A percentile compares a stretch with the other conserved stretches of the same genome.
Evolutionary conservation across 768 basidiomycete species (phyloP).

Genomic region (Cystofilobasidium capitatum): DNA sequence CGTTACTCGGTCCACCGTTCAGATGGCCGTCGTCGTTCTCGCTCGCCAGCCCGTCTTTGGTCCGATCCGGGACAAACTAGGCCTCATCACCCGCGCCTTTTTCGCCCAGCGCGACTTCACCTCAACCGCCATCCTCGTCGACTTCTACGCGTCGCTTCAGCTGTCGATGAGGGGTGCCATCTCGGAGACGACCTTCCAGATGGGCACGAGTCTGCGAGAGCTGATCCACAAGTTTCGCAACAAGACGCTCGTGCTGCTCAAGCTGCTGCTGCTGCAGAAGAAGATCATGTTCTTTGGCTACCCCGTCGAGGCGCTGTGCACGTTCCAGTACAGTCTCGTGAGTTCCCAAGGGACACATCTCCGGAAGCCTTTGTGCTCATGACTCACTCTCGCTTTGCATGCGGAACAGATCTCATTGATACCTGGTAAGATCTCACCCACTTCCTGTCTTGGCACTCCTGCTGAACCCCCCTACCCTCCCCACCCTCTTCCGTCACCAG

Average conservation of each 20-base stretch:
- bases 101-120: conserved; percentile 87
- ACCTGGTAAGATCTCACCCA: conserved; percentile 2
- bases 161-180: conserved; percentile 61
- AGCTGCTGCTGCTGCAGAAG: conserved; percentile 87
- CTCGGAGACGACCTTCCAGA: conserved; percentile 88
- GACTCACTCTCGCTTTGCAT: background rate
- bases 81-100: conserved; percentile 83
- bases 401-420: conserved; percentile 19
- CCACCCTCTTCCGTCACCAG: conserved; percentile 41
- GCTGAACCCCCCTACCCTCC: background rate
- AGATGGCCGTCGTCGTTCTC: conserved; percentile 92
- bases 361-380: background rate
- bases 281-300: conserved; percentile 97
- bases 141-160: conserved; percentile 72
- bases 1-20: conserved; percentile 89
- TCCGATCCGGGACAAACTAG: conserved; percentile 67
- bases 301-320: conserved; percentile 90
- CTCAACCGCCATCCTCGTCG: conserved; percentile 76
- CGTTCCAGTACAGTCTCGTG: conserved; percentile 93
- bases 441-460: background rate
- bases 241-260: conserved; percentile 82
- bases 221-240: conserved; percentile 89
- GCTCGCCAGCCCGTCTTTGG: conserved; percentile 47
- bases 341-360: too few relatives aligned
- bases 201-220: conserved; percentile 75